Evolutionary conservation across 352 stramenopile species (phyloP).

Genomic region (Plasmopara muralis): DNA sequence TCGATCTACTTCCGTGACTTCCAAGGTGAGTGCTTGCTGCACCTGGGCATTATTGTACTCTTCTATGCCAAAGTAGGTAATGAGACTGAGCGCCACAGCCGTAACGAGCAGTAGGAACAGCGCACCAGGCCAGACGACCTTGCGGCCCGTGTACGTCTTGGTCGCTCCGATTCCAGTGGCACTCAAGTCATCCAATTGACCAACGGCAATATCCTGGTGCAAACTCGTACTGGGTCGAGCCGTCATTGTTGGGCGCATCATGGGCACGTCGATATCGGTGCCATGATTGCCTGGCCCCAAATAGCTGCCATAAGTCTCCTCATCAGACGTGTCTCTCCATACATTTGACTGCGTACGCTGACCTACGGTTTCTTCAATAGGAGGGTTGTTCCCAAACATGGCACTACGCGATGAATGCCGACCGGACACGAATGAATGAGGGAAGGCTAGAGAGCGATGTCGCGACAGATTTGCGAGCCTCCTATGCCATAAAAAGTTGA

Average conservation of each 20-base stretch:
- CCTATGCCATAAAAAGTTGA: slow-evolving; percentile 7
- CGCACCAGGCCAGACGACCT: slow-evolving; percentile 72
- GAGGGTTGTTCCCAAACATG: slow-evolving; percentile 26
- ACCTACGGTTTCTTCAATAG: slow-evolving; percentile 27
- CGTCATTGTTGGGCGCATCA: slow-evolving; percentile 46
- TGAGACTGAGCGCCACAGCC: slow-evolving; percentile 34
- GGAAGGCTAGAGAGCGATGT: slow-evolving; percentile 10
- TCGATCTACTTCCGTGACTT: slow-evolving; percentile 29
- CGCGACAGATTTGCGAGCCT: slow-evolving; percentile 1
- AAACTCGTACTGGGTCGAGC: slow-evolving; percentile 23
- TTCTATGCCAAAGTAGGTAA: slow-evolving; percentile 61
- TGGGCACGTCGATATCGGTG: slow-evolving; percentile 28
- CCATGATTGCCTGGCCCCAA: slow-evolving; percentile 35
- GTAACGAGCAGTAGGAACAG: slow-evolving; percentile 61
- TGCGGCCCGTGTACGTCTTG: slow-evolving; percentile 55
- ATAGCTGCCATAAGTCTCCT: slow-evolving; percentile 71
- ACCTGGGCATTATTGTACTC: slow-evolving; percentile 55
- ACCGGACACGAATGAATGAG: slow-evolving; percentile 3
- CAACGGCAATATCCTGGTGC: slow-evolving; percentile 73
- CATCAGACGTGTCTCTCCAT: slow-evolving; percentile 67
- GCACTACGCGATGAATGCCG: not conserved
- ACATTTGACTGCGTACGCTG: slow-evolving; percentile 38
- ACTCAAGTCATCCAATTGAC: slow-evolving; percentile 45
- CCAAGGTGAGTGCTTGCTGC: slow-evolving; percentile 51
- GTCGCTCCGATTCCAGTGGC: slow-evolving; percentile 6